Evolutionary conservation across 2,329 filamentous ascomycete genomes (phyloP).

Genomic region (Diplodia corticola): DNA sequence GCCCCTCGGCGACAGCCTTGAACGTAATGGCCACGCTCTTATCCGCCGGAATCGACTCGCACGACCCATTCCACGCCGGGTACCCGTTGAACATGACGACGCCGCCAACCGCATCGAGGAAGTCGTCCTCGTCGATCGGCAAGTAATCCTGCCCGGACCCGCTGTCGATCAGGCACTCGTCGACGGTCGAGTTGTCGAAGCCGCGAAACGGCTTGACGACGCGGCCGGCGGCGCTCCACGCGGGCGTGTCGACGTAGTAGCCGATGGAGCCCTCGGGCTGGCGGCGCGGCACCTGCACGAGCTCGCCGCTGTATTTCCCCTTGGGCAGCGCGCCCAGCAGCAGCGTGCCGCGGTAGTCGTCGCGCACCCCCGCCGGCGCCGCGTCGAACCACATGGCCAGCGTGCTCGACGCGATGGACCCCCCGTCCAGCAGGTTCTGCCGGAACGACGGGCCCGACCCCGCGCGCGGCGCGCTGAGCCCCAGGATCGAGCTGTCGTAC

Average conservation of each 20-base stretch:
- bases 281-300: slow-evolving; percentile 34
- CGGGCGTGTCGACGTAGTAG: slow-evolving; percentile 4
- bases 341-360: slow-evolving; percentile 33
- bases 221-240: background rate
- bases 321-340: slow-evolving; percentile 38
- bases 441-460: slow-evolving; percentile 34
- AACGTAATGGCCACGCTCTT: background rate
- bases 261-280: background rate
- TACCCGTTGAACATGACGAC: background rate
- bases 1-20: slow-evolving; percentile 24
- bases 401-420: slow-evolving; percentile 29
- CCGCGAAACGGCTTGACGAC: background rate
- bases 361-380: slow-evolving; percentile 27
- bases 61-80: background rate
- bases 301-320: slow-evolving; percentile 36
- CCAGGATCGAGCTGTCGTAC: slow-evolving; percentile 31
- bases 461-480: slow-evolving; percentile 31
- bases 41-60: background rate
- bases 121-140: slow-evolving; percentile 28
- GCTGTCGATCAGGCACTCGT: slow-evolving; percentile 35
- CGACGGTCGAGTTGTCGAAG: slow-evolving; percentile 2
- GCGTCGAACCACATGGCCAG: slow-evolving; percentile 42
- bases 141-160: slow-evolving; percentile 32
- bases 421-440: slow-evolving; percentile 35
- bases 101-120: slow-evolving; percentile 25